A percentile compares a stretch with the other conserved stretches of the same genome.
Conservation (phyloP, 345 rosid genomes). For the Nephelium lappaceum region DNA sequence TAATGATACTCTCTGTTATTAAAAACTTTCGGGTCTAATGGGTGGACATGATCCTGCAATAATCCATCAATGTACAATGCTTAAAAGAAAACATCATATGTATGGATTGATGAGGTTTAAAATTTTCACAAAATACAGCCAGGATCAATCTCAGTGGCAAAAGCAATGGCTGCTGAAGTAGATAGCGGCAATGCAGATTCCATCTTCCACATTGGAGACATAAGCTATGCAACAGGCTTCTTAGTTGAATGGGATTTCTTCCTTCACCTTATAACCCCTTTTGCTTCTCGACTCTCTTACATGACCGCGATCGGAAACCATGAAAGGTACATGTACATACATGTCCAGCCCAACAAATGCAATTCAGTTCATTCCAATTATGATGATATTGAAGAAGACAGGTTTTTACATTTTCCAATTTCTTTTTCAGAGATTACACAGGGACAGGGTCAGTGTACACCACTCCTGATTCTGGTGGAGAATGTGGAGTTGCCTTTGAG, state of each 20-base stretch:
- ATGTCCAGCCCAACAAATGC: neutral
- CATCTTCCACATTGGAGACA: constrained; percentile 75
- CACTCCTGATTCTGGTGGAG: constrained; percentile 67
- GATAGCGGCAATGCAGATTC: constrained; percentile 46
- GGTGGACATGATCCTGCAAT: too few species aligned
- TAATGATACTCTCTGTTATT: too few species aligned
- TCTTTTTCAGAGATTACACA: constrained; percentile 50
- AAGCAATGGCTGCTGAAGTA: constrained; percentile 49
- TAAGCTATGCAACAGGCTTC: constrained; percentile 77
- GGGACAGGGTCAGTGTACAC: constrained; percentile 42
- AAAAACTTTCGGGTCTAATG: too few species aligned
- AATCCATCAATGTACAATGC: too few species aligned
- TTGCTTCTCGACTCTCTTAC: constrained; percentile 64
- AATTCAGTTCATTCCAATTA: neutral
- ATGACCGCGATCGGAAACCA: constrained; percentile 80
- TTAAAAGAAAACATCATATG: too few species aligned
- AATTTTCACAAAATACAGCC: constrained; percentile 37
- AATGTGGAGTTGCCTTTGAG: constrained; percentile 72
- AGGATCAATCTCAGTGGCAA: constrained; percentile 56
- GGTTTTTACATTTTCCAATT: neutral
- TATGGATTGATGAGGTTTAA: neutral
- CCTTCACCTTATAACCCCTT: constrained; percentile 52
- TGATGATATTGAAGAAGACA: too few species aligned
- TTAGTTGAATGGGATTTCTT: constrained; percentile 77
- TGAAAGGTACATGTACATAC: constrained; percentile 44